Evolutionary conservation across 2,329 filamentous ascomycete species (phyloP), one percentile per base, ranked within the genome.

Genomic region (Aspergillus spinulosporus): DNA sequence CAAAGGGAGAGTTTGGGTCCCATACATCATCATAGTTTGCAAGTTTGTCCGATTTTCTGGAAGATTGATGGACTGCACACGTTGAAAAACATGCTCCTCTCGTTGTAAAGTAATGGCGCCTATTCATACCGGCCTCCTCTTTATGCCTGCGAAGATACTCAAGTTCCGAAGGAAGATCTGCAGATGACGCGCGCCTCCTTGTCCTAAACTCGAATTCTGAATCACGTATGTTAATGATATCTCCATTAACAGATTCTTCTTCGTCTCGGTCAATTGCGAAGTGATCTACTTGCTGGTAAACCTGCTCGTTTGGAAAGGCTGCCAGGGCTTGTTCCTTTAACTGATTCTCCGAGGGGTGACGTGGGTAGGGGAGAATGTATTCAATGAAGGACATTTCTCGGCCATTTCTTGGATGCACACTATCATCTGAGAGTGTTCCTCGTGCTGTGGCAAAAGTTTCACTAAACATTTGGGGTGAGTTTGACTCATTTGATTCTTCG

Each of bases 71-170:
- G 69, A 60, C 68, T 40, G 66, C 62, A 26, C 69, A 21, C 21
- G 21, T 66, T 54, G 70, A 71, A 52, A 72, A 68, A 14, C 56
- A 64, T 15, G 67, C 69, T 32, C 65, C 65, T 61, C 71, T 59
- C 56, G 68, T 56, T 58, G 52, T 58, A 62, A 68, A 54, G 70
- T 74, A 68, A 54, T 71, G 64, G 46, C 69, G 64, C 55, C 71
- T 63, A 63, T 70, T 65, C 69, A 73, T 79, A 63, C 85, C 81
- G 48, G 86, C 72, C 64, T 86, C 79, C 63, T 90, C 84, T 50
- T 86, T 88, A 72, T 93, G 88, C 64, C 87, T 83, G 64, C 90
- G 88, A 88, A 94, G 89, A 64, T 91, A 87, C 66, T 87, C 83
- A 67, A 94, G 81, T 68, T 91, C 90, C 86, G 89, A 93, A 56